phyloP scores from a whole-genome alignment of 192 early-diverging fungal species.

The Nowakowskiella sp. region DNA sequence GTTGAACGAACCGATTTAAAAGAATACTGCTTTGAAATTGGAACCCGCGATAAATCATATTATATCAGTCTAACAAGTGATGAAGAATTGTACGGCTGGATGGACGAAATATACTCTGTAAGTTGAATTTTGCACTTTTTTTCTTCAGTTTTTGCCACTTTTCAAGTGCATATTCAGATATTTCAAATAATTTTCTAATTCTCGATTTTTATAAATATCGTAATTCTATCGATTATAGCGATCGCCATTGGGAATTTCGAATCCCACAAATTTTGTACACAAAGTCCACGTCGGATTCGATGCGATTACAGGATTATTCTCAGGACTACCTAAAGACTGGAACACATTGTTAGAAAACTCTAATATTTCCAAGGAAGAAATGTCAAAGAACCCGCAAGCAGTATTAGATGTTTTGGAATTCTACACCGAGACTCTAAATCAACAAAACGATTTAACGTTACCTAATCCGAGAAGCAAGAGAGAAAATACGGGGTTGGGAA shows the following conservation, averaged over 20 bases:
- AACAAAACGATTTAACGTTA: no score
- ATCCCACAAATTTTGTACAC: slow-evolving; percentile 67
- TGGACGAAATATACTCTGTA: slow-evolving; percentile 21
- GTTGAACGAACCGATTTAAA: slow-evolving; percentile 13
- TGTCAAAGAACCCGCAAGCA: slow-evolving; percentile 79
- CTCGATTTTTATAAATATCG: slow-evolving; percentile 10
- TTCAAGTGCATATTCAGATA: no score
- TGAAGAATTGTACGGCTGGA: slow-evolving; percentile 20
- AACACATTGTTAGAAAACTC: slow-evolving; percentile 72
- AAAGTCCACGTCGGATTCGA: slow-evolving; percentile 48
- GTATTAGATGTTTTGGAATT: slow-evolving; percentile 83
- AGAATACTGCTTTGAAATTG: slow-evolving; percentile 15
- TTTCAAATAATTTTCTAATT: no score
- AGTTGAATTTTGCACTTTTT: neutral
- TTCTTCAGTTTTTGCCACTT: slow-evolving; percentile 1
- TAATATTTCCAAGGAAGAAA: slow-evolving; percentile 80
- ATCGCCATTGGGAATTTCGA: slow-evolving; percentile 57
- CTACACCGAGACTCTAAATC: slow-evolving; percentile 76
- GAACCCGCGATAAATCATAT: slow-evolving; percentile 11
- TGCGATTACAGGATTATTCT: slow-evolving; percentile 11
- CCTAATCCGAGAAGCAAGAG: no score
- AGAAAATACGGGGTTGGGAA: no score
- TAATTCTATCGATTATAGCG: slow-evolving; percentile 36
- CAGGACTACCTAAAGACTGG: slow-evolving; percentile 79
- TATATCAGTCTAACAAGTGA: slow-evolving; percentile 18